Base-by-base conservation (phyloP, 805 yeast genomes). In the Millerozyma acaciae region DNA sequence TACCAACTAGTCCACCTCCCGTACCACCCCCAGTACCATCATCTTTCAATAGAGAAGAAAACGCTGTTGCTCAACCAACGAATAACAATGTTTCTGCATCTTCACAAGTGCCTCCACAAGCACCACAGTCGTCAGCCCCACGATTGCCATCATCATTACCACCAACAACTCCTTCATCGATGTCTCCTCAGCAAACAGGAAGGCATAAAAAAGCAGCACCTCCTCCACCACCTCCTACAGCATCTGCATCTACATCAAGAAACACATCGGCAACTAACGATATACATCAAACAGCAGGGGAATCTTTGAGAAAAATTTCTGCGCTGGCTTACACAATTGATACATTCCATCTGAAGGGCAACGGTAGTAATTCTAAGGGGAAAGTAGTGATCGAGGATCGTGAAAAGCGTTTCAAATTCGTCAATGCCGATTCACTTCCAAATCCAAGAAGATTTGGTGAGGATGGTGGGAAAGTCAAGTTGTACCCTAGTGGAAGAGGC, bases 401-500 rank as follows among this genome's bases (percentile, higher is more conserved):
- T 8, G 38, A 32, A 4, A 43, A 56, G 18, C 65, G 89, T 46
- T 88, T 80, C 65, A 74, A 70, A 43, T 89, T 86, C 67, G 52
- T 65, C 3, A 84, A 84, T 53, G 70, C 73, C 12, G 58, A 62
- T 26, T 82, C 86, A 16, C 65, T 93, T 28, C 97, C 98, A 0
- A 78, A 77, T 45, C 97, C 98, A n/a, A 70, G 97, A 44, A 71
- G 74, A 31, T 87, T 84, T 50, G 78, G 74, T 33, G 84, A 80
- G 3, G 72, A 71, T 29, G 55, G 52, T 2, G 41, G 34, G 19
- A 50, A 43, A 12, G 73, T 73, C 38, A 88, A 90, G 55, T 64
- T 88, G 43, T 93, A 93, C 61, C 96, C 97, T 12, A 85, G 96
- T 60, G 97, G 97, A 9, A 73, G 96, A 47, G 97, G 97, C 3